Conservation (phyloP, 169 alveolate species). For the Babesia sp. region DNA sequence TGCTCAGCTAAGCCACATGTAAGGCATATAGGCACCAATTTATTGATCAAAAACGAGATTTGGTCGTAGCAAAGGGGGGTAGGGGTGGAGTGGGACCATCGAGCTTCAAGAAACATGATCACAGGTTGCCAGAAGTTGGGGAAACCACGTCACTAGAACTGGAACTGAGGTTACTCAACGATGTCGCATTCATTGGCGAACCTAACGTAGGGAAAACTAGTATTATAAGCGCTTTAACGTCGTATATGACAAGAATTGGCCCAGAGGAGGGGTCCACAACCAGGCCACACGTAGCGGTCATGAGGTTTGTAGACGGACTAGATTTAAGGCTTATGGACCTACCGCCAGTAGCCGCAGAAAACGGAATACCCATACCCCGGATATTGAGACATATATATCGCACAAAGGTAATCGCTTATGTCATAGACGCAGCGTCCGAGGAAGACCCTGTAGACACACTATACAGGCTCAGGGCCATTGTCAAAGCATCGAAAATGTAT, state of each 20-base stretch:
- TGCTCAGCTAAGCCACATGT: not conserved
- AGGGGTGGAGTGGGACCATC: constrained; percentile 82
- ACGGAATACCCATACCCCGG: constrained; percentile 41
- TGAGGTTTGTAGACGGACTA: constrained; percentile 77
- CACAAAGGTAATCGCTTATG: constrained; percentile 72
- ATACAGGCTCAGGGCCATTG: constrained; percentile 20
- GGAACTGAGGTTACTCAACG: constrained; percentile 77
- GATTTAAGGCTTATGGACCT: constrained; percentile 74
- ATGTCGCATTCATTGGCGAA: constrained; percentile 76
- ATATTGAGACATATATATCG: constrained; percentile 74
- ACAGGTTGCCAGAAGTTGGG: constrained; percentile 76
- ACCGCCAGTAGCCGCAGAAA: constrained; percentile 69
- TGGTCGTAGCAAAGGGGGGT: constrained; percentile 79
- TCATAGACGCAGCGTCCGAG: constrained; percentile 65
- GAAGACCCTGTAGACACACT: constrained; percentile 23
- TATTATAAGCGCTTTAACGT: constrained; percentile 71
- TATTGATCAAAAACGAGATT: constrained; percentile 59
- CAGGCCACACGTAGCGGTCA: constrained; percentile 75
- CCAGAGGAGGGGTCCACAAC: constrained; percentile 78
- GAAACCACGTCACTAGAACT: constrained; percentile 68
- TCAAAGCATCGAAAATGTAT: constrained; percentile 29
- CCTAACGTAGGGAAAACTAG: constrained; percentile 78
- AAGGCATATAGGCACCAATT: constrained; percentile 66
- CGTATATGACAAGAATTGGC: constrained; percentile 74
- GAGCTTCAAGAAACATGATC: constrained; percentile 77